phyloP scores from a whole-genome alignment of 2,329 filamentous ascomycete species.

The Trichoderma hamatum region DNA sequence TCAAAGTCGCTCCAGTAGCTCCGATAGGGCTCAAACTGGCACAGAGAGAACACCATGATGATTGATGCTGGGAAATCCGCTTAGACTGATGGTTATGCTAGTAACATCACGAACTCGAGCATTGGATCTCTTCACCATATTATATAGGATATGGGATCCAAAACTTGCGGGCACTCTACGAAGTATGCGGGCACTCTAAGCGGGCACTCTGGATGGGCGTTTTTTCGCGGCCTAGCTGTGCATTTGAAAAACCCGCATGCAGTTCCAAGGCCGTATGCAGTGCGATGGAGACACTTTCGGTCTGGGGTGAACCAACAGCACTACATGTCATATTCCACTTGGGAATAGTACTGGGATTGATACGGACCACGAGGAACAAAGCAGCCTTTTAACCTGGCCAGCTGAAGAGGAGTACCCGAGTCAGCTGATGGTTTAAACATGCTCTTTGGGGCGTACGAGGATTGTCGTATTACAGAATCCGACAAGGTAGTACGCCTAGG shows the following conservation, averaged over 20 bases:
- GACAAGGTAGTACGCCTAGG: neutral
- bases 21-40: conserved; percentile 6
- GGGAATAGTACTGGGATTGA: neutral
- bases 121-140: conserved; percentile 1
- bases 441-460: neutral
- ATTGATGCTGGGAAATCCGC: neutral
- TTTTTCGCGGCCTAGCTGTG: neutral
- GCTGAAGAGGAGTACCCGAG: neutral
- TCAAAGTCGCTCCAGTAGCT: conserved; percentile 28
- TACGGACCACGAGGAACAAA: neutral
- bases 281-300: conserved; percentile 13
- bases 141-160: neutral
- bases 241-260: conserved; percentile 21
- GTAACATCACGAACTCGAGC: neutral
- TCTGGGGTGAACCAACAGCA: conserved; percentile 13
- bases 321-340: conserved; percentile 19
- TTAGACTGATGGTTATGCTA: neutral
- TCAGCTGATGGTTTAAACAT: conserved; percentile 15
- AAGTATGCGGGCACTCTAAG: neutral
- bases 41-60: conserved; percentile 26
- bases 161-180: neutral
- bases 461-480: neutral
- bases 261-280: conserved; percentile 1
- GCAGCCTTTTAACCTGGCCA: neutral
- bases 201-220: neutral